Evolutionary conservation across 2,329 filamentous ascomycete species (phyloP).

Genomic region (Hymenoscyphus salicellus): DNA sequence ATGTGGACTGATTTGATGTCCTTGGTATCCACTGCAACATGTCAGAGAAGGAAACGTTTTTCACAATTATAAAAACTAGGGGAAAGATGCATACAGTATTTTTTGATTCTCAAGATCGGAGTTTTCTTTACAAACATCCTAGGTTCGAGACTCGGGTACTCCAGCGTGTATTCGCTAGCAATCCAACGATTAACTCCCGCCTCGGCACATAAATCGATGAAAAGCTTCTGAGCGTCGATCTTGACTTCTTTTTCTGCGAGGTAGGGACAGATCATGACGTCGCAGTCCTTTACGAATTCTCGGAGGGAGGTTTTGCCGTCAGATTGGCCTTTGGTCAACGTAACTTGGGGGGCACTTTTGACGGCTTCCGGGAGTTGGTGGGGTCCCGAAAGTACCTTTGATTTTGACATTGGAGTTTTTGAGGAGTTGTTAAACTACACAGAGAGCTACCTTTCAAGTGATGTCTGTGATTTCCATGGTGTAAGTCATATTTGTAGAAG

Average conservation of each 20-base stretch:
- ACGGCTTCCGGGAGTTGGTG: not conserved
- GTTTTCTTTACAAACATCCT: not conserved
- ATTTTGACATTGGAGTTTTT: not conserved
- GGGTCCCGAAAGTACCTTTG: not conserved
- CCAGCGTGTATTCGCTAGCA: not conserved
- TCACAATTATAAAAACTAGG: too few relatives aligned
- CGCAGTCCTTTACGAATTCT: not conserved
- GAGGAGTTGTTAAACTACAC: not conserved
- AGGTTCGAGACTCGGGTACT: not conserved
- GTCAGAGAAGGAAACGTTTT: too few relatives aligned
- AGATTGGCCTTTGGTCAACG: not conserved
- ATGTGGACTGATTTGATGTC: not conserved
- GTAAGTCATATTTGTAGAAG: not conserved
- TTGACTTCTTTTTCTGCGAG: not conserved
- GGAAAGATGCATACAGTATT: not conserved
- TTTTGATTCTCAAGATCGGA: not conserved
- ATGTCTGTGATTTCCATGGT: not conserved
- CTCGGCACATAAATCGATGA: not conserved
- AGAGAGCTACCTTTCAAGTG: not conserved
- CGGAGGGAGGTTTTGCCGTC: not conserved
- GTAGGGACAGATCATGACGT: not conserved
- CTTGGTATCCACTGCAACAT: not conserved
- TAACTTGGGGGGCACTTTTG: not conserved
- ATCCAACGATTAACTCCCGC: not conserved
- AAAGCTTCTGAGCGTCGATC: not conserved